Evolutionary conservation across 805 yeast genomes (phyloP), one percentile per base, ranked within the genome.

Genomic region (Tetrapisispora nanseiensis): DNA sequence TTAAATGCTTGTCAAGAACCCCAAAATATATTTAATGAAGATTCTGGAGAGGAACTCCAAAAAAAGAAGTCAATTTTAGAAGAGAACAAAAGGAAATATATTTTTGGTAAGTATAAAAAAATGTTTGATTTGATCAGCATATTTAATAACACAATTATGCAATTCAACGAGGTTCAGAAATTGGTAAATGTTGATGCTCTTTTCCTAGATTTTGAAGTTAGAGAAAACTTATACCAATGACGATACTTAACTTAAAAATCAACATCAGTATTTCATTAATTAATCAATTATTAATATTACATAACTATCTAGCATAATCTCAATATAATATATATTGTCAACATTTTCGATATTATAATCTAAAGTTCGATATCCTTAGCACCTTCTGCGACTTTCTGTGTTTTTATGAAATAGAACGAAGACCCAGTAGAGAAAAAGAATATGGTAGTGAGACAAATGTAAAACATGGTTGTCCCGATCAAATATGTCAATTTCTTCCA

Each of bases 181-280:
- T 40, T 51, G 31, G 16, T 48, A 13, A 41, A 51, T 20, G 43
- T 43, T 24, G 48, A 45, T 26, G 30, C 40, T 3, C 28, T 51
- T 19, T 50, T 51, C 37, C 36, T 55, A 42, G 59, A 55, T 22
- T 51, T 47, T 15, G 59, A 55, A 26, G 40, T 52, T 3, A 50
- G 52, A 23, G 43, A 40, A 19, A 22, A 39, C 13, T 13, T 2
- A 10, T 22, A 35, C 26, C 27, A 30, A 21, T 27, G 23, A n/a
- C n/a, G n/a, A n/a, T n/a, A n/a, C n/a, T n/a, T 12, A 20, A 21
- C 32, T 4, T n/a, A 8, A 29, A 9, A 15, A 29, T 15, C 3
- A n/a, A 6, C 16, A 22, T 21, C 4, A 7, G 4, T 13, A n/a
- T n/a, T 6, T 7, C 23, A n/a, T 3, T 6, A 21, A 8, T 33